Base-by-base conservation (phyloP, 2,329 filamentous ascomycete genomes). In the Pseudocercospora fuligena region DNA sequence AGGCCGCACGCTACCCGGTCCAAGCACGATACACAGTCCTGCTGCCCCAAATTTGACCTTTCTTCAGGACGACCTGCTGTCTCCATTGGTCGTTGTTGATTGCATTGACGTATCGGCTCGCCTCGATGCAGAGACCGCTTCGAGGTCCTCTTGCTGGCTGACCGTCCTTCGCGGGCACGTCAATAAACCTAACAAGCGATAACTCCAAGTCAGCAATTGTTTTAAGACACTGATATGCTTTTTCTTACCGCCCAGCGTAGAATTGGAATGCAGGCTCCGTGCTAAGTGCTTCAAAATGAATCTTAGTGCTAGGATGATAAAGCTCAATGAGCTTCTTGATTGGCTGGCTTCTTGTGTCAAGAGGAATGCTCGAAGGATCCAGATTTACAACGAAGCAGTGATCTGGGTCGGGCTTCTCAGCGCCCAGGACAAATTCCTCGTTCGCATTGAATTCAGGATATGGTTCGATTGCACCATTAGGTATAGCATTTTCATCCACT, bases 261-360 rank as follows among this genome's bases (percentile, higher is more conserved):
- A 97, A 97, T 80, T 98, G 94, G 84, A 97, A 98, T 0, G 93
- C 92, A 0, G 95, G 95, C 83, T 98, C 94, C 0, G 94, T 98
- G 82, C 92, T 95, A 75, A 89, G 84, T 5, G 97, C 90, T 79
- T 97, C 92, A 59, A 98, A 88, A 77, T 96, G 90, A 71, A 97
- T 85, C 69, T 88, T 88, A 29, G 89, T 90, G 59, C 83, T 84
- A 5, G 92, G 88, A 78, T 97, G 92, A 78, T 86, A 87, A 66
- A 95, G 91, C 25, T 87, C 83, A 54, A 92, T 87, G 54, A 94
- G 87, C 66, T 86, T 88, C 65, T 83, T 85, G 46, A 97, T 83
- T 0, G 91, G 87, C 64, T 81, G 78, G 1, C 75, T 75, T 46
- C 85, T 82, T 1, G 85, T 86, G 71, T 87, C 85, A 31, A 87